These are phyloP conservation scores for Aegle marmelos DNA, from an alignment of 345 rosid genomes.

Conservation along the genomic window DNA sequence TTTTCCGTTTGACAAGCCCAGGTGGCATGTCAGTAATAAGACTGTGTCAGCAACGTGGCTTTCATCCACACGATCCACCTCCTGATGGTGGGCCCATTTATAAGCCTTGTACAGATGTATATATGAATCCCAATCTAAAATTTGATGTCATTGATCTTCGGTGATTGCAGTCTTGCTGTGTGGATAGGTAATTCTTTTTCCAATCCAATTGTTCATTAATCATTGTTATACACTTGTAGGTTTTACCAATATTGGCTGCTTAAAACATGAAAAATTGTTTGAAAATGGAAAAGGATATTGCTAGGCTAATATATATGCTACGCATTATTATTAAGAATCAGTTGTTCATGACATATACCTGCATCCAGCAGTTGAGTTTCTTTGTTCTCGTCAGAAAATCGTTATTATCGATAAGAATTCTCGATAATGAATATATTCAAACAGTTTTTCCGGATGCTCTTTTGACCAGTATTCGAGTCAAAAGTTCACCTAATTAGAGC, in stretches of 20 bases:
- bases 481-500: background rate
- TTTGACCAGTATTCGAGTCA: too few relatives aligned
- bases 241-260: background rate
- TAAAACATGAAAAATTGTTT: background rate
- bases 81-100: constrained; percentile 88
- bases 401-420: background rate
- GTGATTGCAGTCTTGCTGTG: constrained; percentile 27
- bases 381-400: background rate
- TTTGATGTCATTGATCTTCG: constrained; percentile 90
- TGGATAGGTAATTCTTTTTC: background rate
- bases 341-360: background rate
- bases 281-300: background rate
- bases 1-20: constrained; percentile 84
- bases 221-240: constrained; percentile 1
- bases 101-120: constrained; percentile 76
- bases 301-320: background rate
- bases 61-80: constrained; percentile 78
- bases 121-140: constrained; percentile 76
- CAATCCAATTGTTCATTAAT: constrained; percentile 18
- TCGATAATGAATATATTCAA: background rate
- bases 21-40: constrained; percentile 95
- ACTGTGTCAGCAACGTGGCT: constrained; percentile 84
- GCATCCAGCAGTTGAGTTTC: background rate
- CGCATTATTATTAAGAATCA: background rate
- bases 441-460: background rate